A percentile compares a stretch with the other conserved stretches of the same genome.
Evolutionary conservation across 371 early-diverging fungal genomes (phyloP).

Genomic region (Rozella allomycis): DNA sequence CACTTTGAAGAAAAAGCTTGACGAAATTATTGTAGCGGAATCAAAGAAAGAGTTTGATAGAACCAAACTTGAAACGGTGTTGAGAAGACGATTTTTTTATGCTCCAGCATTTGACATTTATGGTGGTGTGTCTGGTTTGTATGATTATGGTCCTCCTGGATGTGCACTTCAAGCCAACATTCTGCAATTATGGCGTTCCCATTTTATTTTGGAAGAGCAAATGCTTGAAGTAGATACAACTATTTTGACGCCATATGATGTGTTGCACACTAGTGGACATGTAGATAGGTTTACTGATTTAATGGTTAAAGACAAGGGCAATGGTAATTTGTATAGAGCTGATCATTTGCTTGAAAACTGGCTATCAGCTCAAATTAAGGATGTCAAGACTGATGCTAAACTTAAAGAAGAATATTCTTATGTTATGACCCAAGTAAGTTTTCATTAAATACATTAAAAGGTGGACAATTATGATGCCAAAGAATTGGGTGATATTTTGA

Average conservation of each 20-base stretch:
- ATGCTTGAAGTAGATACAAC: conserved; percentile 97
- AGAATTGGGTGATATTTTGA: conserved; percentile 69
- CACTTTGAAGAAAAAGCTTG: conserved; percentile 14
- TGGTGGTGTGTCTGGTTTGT: conserved; percentile 94
- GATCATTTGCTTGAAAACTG: conserved; percentile 94
- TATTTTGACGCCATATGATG: conserved; percentile 90
- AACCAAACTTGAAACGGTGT: conserved; percentile 34
- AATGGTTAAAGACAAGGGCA: conserved; percentile 77
- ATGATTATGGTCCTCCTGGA: conserved; percentile 96
- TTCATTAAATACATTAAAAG: conserved; percentile 9
- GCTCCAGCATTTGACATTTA: conserved; percentile 86
- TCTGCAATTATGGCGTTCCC: conserved; percentile 73
- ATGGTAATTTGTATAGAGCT: conserved; percentile 90
- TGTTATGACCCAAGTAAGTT: conserved; percentile 54
- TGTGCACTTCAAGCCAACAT: conserved; percentile 89
- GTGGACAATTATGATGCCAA: conserved; percentile 81
- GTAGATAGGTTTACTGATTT: conserved; percentile 98
- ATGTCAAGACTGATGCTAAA: conserved; percentile 20
- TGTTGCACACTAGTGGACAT: conserved; percentile 97
- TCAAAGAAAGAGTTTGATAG: conserved; percentile 30
- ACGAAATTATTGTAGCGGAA: conserved; percentile 3
- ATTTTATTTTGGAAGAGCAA: conserved; percentile 95
- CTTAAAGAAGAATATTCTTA: conserved; percentile 47
- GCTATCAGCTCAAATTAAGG: conserved; percentile 18
- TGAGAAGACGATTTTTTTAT: conserved; percentile 80